Base-by-base conservation (phyloP, 75 land plant species). In the Pinus tabuliformis region DNA sequence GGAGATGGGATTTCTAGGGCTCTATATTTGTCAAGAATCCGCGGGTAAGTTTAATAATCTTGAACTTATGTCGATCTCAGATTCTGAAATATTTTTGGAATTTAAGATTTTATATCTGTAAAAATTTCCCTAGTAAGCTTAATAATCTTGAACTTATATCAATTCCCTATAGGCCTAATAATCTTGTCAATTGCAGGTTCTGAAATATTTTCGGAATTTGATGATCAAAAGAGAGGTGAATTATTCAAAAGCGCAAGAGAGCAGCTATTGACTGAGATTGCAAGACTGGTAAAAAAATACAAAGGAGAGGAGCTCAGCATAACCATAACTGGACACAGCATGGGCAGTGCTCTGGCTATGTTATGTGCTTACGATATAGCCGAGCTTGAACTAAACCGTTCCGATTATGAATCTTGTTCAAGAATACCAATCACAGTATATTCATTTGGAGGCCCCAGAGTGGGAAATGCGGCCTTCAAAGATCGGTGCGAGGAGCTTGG, bases 391-490 rank as follows among this genome's bases (percentile, higher is more conserved):
- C 45, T 88, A 33, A 85, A 88, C 75, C 42, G 1, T 33, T 20
- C 36, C 21, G 7, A 1, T 45, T 45, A 45, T 45, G 52, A 8
- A 45, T 45, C 52, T 45, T 45, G 52, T 8, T 45, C 9, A 6
- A 45, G 52, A 45, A 82, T 89, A 16, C 93, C 93, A 6, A 66
- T 91, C 16, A 83, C 93, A 0, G 91, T 91, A 0, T 83, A 82
- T 76, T 91, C 93, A 5, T 91, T 88, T 58, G 91, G 68, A 8
- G 93, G 91, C 0, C 93, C 93, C 4, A 75, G 93, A 37, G 93
- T 89, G 9, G 93, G 93, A 15, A 91, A 91, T 64, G 60, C 58
- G 1, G 79, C 77, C 13, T 91, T 91, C 83, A 88, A 88, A 74
- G 56, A 78, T 61, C 58, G 90, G 56, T 88, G 86, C 24, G 90